phyloP scores from a whole-genome alignment of 306 rosid species.

The Dicorynia guianensis region DNA sequence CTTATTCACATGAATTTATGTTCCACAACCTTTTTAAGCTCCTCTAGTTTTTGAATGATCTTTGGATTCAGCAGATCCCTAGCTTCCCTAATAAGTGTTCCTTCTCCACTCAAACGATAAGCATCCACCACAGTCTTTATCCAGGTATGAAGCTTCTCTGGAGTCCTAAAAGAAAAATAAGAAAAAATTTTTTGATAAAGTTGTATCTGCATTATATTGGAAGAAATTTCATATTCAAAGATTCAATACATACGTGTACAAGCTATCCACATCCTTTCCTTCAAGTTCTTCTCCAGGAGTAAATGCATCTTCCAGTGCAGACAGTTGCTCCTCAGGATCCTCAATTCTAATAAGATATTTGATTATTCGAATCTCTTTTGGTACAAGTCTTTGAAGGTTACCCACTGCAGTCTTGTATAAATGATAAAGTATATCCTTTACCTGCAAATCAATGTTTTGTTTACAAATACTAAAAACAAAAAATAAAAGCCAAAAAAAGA shows the following conservation, averaged over 20 bases:
- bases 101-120: constrained; percentile 80
- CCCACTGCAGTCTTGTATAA: constrained; percentile 77
- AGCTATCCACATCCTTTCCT: constrained; percentile 72
- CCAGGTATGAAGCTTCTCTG: constrained; percentile 82
- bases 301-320: constrained; percentile 80
- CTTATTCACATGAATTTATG: constrained; percentile 73
- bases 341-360: constrained; percentile 76
- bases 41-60: constrained; percentile 76
- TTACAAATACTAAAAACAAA: constrained; percentile 14
- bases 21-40: constrained; percentile 65
- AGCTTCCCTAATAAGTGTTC: constrained; percentile 85
- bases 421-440: constrained; percentile 82
- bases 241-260: constrained; percentile 74
- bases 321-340: constrained; percentile 75
- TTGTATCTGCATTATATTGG: constrained; percentile 19
- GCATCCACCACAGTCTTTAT: constrained; percentile 76
- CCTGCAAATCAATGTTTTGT: constrained; percentile 52
- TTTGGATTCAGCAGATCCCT: constrained; percentile 89
- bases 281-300: constrained; percentile 94
- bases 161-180: constrained; percentile 64
- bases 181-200: constrained; percentile 9
- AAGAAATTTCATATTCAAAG: constrained; percentile 1
- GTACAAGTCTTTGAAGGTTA: constrained; percentile 85
- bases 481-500: not conserved
- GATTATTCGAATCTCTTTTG: constrained; percentile 86